Conservation (phyloP, 805 yeast genomes). For the Scheffersomyces amazonensis region DNA sequence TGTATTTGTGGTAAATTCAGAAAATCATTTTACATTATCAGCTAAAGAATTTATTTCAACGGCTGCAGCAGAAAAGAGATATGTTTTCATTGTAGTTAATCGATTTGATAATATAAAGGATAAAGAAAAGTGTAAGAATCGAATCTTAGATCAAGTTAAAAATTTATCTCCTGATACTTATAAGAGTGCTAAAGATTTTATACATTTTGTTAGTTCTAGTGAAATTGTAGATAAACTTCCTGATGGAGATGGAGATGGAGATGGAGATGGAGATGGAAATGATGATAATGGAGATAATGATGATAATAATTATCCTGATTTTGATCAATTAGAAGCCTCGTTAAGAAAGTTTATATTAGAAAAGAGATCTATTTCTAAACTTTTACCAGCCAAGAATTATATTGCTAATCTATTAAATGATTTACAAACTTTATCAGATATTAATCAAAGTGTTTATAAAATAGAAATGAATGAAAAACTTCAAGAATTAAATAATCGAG, state of each 20-base stretch:
- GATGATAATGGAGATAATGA: slow-evolving; percentile 28
- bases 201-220: slow-evolving; percentile 82
- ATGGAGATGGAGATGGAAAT: slow-evolving; percentile 24
- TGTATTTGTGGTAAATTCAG: slow-evolving; percentile 94
- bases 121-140: slow-evolving; percentile 70
- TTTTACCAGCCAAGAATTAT: slow-evolving; percentile 91
- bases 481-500: slow-evolving; percentile 45
- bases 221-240: slow-evolving; percentile 39
- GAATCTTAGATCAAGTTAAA: slow-evolving; percentile 82
- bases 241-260: slow-evolving; percentile 32
- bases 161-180: slow-evolving; percentile 86
- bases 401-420: slow-evolving; percentile 68
- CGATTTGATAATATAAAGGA: slow-evolving; percentile 84
- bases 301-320: slow-evolving; percentile 51
- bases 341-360: slow-evolving; percentile 83
- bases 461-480: slow-evolving; percentile 47
- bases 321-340: slow-evolving; percentile 81
- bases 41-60: slow-evolving; percentile 91
- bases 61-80: slow-evolving; percentile 87
- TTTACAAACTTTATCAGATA: slow-evolving; percentile 52
- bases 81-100: slow-evolving; percentile 92
- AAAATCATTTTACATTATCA: slow-evolving; percentile 89
- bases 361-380: slow-evolving; percentile 82
- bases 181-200: slow-evolving; percentile 85
- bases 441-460: slow-evolving; percentile 57